These are phyloP conservation scores for Delphinella strobiligena DNA, from an alignment of 2,329 filamentous ascomycete species.

Conservation along the genomic window DNA sequence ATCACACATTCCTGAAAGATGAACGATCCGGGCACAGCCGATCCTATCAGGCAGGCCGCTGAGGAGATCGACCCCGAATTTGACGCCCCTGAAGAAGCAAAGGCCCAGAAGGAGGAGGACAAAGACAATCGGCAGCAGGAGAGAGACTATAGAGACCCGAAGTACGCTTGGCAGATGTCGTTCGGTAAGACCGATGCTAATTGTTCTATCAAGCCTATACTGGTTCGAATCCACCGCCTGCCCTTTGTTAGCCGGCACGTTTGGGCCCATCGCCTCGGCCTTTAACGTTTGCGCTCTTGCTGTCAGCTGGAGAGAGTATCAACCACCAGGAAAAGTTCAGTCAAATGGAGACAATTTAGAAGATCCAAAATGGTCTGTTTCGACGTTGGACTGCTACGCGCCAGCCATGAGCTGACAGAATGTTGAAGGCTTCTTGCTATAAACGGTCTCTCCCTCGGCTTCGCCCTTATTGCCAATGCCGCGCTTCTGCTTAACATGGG, in stretches of 20 bases:
- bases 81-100: conserved; percentile 4
- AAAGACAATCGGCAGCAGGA: conserved; percentile 26
- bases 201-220: conserved; percentile 33
- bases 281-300: conserved; percentile 38
- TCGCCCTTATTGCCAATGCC: conserved; percentile 42
- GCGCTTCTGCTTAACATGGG: conserved; percentile 49
- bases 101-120: conserved; percentile 18
- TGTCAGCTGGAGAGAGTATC: conserved; percentile 42
- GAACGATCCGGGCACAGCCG: conserved; percentile 43
- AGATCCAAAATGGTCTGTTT: conserved; percentile 41
- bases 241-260: conserved; percentile 41
- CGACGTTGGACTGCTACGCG: not conserved
- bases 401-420: not conserved
- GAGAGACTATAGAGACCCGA: conserved; percentile 31
- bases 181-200: too few relatives aligned
- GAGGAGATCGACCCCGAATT: conserved; percentile 28
- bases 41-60: conserved; percentile 35
- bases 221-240: conserved; percentile 50
- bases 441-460: conserved; percentile 43
- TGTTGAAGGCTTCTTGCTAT: conserved; percentile 35
- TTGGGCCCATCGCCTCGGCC: conserved; percentile 26
- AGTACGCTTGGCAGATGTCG: too few relatives aligned
- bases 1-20: too few relatives aligned
- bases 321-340: conserved; percentile 34
- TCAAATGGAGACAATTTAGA: conserved; percentile 32